Conservation (phyloP, 176 grass and related monocot genomes). For the Oryza glaberrima region DNA sequence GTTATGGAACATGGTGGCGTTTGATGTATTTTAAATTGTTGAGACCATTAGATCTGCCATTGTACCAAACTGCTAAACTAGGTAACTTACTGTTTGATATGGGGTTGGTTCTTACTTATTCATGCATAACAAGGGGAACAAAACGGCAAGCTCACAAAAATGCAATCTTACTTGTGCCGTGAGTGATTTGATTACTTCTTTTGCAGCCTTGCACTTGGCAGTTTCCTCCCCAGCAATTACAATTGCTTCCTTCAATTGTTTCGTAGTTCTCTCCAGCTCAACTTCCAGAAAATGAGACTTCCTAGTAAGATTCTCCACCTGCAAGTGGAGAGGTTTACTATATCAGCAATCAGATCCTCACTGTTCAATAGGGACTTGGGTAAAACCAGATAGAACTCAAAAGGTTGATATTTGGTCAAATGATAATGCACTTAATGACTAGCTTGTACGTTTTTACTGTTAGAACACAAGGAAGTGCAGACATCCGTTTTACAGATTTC, state of each 20-base stretch:
- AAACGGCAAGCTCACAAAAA: slow-evolving; percentile 12
- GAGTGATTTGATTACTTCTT: slow-evolving; percentile 96
- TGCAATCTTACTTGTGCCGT: slow-evolving; percentile 72
- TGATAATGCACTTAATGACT: neutral
- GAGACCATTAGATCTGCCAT: slow-evolving; percentile 12
- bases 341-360: slow-evolving; percentile 29
- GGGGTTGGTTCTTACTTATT: slow-evolving; percentile 8
- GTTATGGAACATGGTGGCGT: neutral
- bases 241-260: slow-evolving; percentile 93
- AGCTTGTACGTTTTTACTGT: slow-evolving; percentile 22
- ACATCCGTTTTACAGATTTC: neutral
- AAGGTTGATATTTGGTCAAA: slow-evolving; percentile 7
- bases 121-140: neutral
- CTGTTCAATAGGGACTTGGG: neutral
- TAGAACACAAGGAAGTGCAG: slow-evolving; percentile 23
- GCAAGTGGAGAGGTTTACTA: slow-evolving; percentile 36
- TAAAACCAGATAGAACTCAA: neutral
- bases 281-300: slow-evolving; percentile 82
- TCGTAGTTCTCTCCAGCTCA: slow-evolving; percentile 83
- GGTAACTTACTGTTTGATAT: neutral
- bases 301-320: slow-evolving; percentile 83
- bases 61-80: neutral
- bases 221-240: slow-evolving; percentile 85
- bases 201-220: slow-evolving; percentile 90
- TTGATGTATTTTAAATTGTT: slow-evolving; percentile 1